Base-by-base conservation (phyloP, 495 filamentous ascomycete genomes). In the Xylaria palmicola region DNA sequence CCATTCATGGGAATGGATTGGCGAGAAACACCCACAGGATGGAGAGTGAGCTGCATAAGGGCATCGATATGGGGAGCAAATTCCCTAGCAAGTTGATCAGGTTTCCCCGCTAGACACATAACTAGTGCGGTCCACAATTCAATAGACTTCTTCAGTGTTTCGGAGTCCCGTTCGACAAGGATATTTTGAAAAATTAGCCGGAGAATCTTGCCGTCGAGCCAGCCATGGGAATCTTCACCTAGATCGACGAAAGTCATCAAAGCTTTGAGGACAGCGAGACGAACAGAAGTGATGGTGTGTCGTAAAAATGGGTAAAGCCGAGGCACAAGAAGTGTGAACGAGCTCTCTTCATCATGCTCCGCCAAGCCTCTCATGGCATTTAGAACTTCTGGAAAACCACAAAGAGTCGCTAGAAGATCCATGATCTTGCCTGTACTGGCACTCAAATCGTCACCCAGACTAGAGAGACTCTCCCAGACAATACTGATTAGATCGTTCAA, bases 381-480 rank as follows among this genome's bases (percentile, higher is more conserved):
- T 56, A 98, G 77, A 26, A 98, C 94, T 75, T 96, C 84, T 3
- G 89, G 89, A 78, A 96, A 98, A 60, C 91, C 90, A 75, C 95
- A 98, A 32, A 98, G 85, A 66, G 91, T 98, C 24, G 94, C 95
- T 22, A 98, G 80, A 27, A 98, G 83, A 68, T 98, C 94, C 94
- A 98, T 98, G 41, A 98, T 93, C 52, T 89, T 93, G 29, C 94
- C 94, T 22, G 94, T 98, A 74, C 93, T 97, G 6, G 94, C 95
- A 73, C 92, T 97, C 13, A 98, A 81, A 73, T 98, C 94, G 71
- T 98, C 94, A 62, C 93, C 91, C 7, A 98, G 76, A 68, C 95
- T 93, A 6, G 94, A 96, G 20, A 98, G 83, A 75, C 94, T 98
- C 62, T 92, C 90, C 94, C 94, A 98, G 26, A 98, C 92, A 63